These are phyloP conservation scores for Mucor sp. DNA, from an alignment of 371 early-diverging fungal genomes.

Conservation along the genomic window DNA sequence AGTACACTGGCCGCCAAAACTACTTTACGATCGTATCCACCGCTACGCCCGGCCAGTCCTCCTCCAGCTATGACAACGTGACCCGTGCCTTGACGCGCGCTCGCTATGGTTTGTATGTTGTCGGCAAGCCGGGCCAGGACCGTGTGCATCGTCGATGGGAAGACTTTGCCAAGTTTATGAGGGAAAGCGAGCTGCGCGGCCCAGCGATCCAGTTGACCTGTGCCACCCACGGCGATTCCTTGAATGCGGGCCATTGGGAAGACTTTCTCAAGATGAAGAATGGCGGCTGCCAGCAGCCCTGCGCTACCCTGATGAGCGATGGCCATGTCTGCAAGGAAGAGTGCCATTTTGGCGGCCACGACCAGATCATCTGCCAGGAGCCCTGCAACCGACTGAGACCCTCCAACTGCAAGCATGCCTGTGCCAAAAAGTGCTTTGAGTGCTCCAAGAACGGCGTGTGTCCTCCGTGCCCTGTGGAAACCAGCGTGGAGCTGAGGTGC, in stretches of 20 bases:
- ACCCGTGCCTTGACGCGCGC: conserved; percentile 39
- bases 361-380: conserved; percentile 24
- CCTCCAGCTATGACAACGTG: conserved; percentile 15
- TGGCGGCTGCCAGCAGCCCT: conserved; percentile 39
- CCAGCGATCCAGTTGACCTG: conserved; percentile 10
- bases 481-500: conserved; percentile 4
- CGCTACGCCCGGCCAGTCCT: conserved; percentile 21
- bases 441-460: conserved; percentile 28
- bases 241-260: conserved; percentile 15
- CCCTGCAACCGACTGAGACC: conserved; percentile 34
- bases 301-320: conserved; percentile 33
- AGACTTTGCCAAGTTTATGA: conserved; percentile 31
- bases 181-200: conserved; percentile 1
- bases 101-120: conserved; percentile 38
- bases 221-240: conserved; percentile 7
- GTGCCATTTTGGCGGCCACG: conserved; percentile 39
- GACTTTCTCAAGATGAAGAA: conserved; percentile 36
- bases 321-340: conserved; percentile 45
- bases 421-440: conserved; percentile 34
- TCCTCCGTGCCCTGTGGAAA: conserved; percentile 31
- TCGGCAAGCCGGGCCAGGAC: conserved; percentile 29
- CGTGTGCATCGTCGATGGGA: conserved; percentile 20
- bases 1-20: conserved; percentile 28
- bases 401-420: conserved; percentile 31
- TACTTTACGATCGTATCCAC: conserved; percentile 30